Evolutionary conservation across 2,329 filamentous ascomycete genomes (phyloP).

Genomic region (Grosmannia penicillata): DNA sequence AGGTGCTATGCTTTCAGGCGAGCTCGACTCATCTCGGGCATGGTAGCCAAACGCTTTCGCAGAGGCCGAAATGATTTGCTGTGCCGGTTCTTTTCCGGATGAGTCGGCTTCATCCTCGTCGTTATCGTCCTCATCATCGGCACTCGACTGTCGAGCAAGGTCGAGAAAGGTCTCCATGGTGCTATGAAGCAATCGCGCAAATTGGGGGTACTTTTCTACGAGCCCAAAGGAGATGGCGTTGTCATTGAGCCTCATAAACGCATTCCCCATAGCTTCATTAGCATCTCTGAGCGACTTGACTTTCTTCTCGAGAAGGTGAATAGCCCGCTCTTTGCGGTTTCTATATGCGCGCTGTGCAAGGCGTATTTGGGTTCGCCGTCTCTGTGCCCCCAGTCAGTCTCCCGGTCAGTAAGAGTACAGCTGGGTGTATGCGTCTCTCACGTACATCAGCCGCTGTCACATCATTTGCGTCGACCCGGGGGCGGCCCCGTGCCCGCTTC

Average conservation of each 20-base stretch:
- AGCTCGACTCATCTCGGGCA: conserved; percentile 7
- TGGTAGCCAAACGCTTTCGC: conserved; percentile 5
- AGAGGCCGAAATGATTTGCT: conserved; percentile 2
- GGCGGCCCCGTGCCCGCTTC: conserved; percentile 56
- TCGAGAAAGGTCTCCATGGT: conserved; percentile 43
- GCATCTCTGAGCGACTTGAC: conserved; percentile 54
- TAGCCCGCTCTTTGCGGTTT: conserved; percentile 70
- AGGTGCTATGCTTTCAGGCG: no score
- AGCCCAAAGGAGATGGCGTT: conserved; percentile 42
- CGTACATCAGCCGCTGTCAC: conserved; percentile 66
- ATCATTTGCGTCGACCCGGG: conserved; percentile 61
- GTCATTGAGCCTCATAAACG: conserved; percentile 54
- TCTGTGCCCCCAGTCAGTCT: conserved; percentile 27
- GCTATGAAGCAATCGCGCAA: conserved; percentile 40
- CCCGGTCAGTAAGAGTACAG: neutral
- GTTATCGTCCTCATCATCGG: conserved; percentile 20
- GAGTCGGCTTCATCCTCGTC: conserved; percentile 8
- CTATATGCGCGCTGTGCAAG: conserved; percentile 77
- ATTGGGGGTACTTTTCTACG: conserved; percentile 37
- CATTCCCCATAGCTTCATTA: conserved; percentile 59
- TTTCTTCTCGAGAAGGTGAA: conserved; percentile 54
- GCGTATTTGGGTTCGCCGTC: conserved; percentile 74
- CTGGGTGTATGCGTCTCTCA: no score
- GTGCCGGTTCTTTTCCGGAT: neutral
- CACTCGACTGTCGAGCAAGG: conserved; percentile 32